These are phyloP conservation scores for Hirsutella minnesotensis DNA, from an alignment of 2,329 filamentous ascomycete species.

Conservation along the genomic window DNA sequence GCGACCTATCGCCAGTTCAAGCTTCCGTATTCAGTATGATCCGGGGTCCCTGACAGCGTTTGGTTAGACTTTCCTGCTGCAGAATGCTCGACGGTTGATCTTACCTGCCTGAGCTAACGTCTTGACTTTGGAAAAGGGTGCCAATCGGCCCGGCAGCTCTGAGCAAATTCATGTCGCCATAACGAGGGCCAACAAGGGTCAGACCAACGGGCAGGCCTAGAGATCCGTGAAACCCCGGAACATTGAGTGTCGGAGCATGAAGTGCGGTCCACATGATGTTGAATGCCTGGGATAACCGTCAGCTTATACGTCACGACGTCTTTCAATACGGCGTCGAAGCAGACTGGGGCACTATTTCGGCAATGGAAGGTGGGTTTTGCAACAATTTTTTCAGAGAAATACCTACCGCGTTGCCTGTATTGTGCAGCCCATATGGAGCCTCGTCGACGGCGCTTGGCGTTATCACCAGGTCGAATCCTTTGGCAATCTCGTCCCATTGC, in stretches of 20 bases:
- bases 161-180: conserved; percentile 31
- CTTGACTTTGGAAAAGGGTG: conserved; percentile 14
- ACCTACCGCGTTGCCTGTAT: not conserved
- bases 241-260: conserved; percentile 51
- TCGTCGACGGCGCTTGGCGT: not conserved
- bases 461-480: not conserved
- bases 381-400: too few relatives aligned
- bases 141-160: conserved; percentile 26
- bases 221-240: conserved; percentile 47
- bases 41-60: too few relatives aligned
- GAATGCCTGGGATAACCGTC: conserved; percentile 15
- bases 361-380: not conserved
- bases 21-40: too few relatives aligned
- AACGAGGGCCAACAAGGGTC: conserved; percentile 36
- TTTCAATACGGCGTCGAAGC: too few relatives aligned
- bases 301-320: conserved; percentile 22
- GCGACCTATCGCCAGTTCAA: too few relatives aligned
- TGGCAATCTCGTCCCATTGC: not conserved
- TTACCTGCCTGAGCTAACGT: not conserved
- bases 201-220: conserved; percentile 47
- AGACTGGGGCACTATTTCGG: not conserved
- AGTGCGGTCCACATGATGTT: conserved; percentile 23
- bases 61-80: not conserved
- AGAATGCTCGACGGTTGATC: not conserved
- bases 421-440: not conserved